Conservation (phyloP, 306 rosid genomes). For the Glycyrrhiza uralensis region DNA sequence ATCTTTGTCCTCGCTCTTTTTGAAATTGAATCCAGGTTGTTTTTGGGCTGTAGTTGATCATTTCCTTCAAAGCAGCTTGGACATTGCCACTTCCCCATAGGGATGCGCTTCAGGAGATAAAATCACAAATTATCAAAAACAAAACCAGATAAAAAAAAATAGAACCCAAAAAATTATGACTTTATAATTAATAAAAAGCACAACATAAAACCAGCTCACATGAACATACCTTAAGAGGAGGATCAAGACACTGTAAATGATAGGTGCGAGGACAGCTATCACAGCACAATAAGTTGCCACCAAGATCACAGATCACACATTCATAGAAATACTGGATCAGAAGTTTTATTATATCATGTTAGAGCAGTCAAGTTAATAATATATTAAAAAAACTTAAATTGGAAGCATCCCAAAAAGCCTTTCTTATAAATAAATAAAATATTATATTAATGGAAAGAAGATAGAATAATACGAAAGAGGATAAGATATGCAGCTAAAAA, state of each 20-base stretch:
- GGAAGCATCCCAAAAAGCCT: not conserved
- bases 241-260: slow-evolving; percentile 90
- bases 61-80: slow-evolving; percentile 75
- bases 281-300: slow-evolving; percentile 97
- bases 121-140: slow-evolving; percentile 19
- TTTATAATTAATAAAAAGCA: slow-evolving; percentile 11
- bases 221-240: slow-evolving; percentile 91
- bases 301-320: slow-evolving; percentile 93
- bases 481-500: slow-evolving; percentile 2
- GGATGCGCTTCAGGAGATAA: slow-evolving; percentile 72
- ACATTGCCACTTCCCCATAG: slow-evolving; percentile 96
- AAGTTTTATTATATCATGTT: slow-evolving; percentile 24
- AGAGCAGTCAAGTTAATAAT: slow-evolving; percentile 18
- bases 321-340: slow-evolving; percentile 79
- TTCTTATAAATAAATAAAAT: not conserved
- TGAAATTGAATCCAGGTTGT: slow-evolving; percentile 64
- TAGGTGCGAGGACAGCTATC: slow-evolving; percentile 97
- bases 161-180: not conserved
- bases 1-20: slow-evolving; percentile 90
- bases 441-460: not conserved
- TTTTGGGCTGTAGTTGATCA: slow-evolving; percentile 54
- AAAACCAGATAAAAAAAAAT: slow-evolving; percentile 15
- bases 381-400: not conserved
- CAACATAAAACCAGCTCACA: slow-evolving; percentile 19
- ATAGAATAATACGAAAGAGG: not conserved